phyloP scores from a whole-genome alignment of 331 rosid species.

The Dryas integrifolia region DNA sequence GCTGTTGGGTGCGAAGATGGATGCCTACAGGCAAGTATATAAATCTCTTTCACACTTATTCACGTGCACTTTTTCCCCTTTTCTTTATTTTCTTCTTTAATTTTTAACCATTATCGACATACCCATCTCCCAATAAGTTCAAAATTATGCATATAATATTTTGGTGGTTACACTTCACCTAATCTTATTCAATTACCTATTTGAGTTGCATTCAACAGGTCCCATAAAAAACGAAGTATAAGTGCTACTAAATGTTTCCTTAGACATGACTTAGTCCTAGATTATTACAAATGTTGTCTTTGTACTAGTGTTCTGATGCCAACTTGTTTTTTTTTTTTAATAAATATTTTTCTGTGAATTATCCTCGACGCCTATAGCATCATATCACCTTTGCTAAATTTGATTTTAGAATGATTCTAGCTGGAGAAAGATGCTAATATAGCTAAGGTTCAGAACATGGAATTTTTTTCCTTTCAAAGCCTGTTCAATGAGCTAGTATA shows the following conservation, averaged over 20 bases:
- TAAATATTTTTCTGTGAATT: neutral
- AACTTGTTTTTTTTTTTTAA: neutral
- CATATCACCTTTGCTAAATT: neutral
- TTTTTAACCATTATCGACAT: neutral
- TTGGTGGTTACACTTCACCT: constrained; percentile 4
- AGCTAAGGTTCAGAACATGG: neutral
- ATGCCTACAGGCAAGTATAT: constrained; percentile 66
- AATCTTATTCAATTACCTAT: neutral
- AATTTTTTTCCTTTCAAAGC: neutral
- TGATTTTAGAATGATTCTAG: neutral
- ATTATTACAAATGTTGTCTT: neutral
- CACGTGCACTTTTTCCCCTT: neutral
- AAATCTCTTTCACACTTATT: constrained; percentile 13
- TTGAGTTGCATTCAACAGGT: neutral
- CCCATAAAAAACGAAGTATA: neutral
- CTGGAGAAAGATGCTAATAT: neutral
- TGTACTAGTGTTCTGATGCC: neutral
- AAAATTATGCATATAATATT: neutral
- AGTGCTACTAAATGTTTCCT: neutral
- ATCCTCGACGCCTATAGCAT: neutral
- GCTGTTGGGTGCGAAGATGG: constrained; percentile 99
- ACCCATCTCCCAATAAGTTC: neutral
- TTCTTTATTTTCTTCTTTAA: neutral
- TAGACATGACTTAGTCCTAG: neutral
- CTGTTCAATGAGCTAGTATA: neutral